Base-by-base conservation (phyloP, 768 basidiomycete genomes). In the Panaeolus papilionaceus region DNA sequence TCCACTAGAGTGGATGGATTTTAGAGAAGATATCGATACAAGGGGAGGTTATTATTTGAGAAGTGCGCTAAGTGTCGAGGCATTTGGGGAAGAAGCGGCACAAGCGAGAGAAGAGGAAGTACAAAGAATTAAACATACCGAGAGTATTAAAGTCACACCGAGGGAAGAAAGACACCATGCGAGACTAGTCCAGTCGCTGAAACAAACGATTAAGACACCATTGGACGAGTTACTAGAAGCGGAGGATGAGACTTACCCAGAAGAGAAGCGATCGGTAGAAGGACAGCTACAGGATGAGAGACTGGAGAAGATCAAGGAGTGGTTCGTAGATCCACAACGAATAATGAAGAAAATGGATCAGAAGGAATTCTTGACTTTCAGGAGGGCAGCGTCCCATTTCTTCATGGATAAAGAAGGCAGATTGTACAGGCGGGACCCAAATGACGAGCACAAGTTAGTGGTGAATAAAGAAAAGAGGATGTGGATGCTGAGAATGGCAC, bases 401-500 rank as follows among this genome's bases (percentile, higher is more conserved):
- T 70, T 77, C 62, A 11, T 70, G 1, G 67, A 65, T 28, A 16
- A 16, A 45, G 62, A 74, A n/a, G 69, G 62, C 0, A n/a, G 49
- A 3, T 16, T 76, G 14, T 76, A 71, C 28, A 38, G 64, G 38
- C 65, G 66, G 33, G 63, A 47, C 0, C 33, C 7, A 0, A 54
- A 69, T 1, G 40, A 54, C 2, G 58, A 23, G 18, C 72, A 75
- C 45, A 68, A 70, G 38, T 44, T 77, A 12, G 71, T 75, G 2
- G 68, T 77, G 3, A 38, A 66, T 0, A 64, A 58, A 14, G 65
- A 70, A 11, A 20, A 71, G 8, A 26, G 75, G 8, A 71, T 71
- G 62, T 67, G 65, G 20, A 73, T 77, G 63, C 23, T 78, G 64
- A 40, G 33, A 12, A 64, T 65, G 0, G 67, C 70, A 2, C 78